These are phyloP conservation scores for Phytophthora colocasiae DNA, from an alignment of 352 stramenopile genomes.

Conservation along the genomic window DNA sequence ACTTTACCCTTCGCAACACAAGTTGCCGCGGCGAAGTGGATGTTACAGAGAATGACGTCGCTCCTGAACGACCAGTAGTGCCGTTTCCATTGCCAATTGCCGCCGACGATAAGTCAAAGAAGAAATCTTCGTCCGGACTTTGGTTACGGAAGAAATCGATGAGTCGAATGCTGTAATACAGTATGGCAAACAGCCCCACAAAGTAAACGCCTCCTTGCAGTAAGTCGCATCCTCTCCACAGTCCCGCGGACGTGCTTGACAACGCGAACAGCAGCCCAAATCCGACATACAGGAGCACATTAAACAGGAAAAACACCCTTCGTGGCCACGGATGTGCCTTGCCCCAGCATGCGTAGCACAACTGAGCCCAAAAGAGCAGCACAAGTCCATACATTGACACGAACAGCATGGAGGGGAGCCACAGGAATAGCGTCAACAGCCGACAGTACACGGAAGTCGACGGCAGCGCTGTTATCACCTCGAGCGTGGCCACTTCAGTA, in stretches of 20 bases:
- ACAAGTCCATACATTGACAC: conserved; percentile 87
- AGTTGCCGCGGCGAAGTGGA: conserved; percentile 59
- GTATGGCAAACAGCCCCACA: conserved; percentile 64
- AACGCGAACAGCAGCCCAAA: conserved; percentile 61
- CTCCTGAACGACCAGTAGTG: conserved; percentile 6
- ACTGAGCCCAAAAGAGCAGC: conserved; percentile 84
- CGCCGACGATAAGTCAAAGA: conserved; percentile 73
- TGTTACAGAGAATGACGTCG: conserved; percentile 30
- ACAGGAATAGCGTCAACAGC: conserved; percentile 71
- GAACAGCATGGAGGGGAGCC: conserved; percentile 84
- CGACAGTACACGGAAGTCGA: conserved; percentile 53
- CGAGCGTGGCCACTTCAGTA: conserved; percentile 65
- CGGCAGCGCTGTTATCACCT: conserved; percentile 45
- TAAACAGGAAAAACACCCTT: conserved; percentile 80
- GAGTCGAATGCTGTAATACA: conserved; percentile 85
- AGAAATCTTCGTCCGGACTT: conserved; percentile 80
- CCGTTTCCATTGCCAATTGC: conserved; percentile 37
- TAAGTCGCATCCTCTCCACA: conserved; percentile 78
- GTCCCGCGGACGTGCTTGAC: conserved; percentile 49
- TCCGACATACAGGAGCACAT: conserved; percentile 72
- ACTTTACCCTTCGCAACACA: conserved; percentile 65
- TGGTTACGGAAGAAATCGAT: conserved; percentile 85
- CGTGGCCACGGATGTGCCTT: conserved; percentile 78
- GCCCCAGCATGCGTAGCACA: conserved; percentile 87
- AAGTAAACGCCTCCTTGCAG: conserved; percentile 73